A percentile compares a stretch with the other conserved stretches of the same genome.
Conservation (phyloP, 345 rosid genomes). For the Excoecaria agallocha region DNA sequence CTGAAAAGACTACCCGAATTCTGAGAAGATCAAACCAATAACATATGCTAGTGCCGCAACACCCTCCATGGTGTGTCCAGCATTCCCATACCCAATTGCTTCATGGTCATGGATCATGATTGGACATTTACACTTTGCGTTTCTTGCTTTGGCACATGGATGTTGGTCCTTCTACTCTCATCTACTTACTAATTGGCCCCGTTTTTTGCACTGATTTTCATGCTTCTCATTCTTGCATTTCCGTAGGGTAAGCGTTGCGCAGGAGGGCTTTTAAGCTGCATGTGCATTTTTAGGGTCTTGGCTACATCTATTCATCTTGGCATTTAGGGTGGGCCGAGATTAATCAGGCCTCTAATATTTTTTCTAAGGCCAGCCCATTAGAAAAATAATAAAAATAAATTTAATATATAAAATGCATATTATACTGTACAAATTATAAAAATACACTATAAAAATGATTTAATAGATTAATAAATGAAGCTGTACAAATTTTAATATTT, state of each 20-base stretch:
- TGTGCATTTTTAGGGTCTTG: too few relatives aligned
- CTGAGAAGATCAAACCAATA: background rate
- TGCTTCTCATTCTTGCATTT: slow-evolving; percentile 16
- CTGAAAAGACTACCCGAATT: slow-evolving; percentile 7
- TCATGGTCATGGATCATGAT: slow-evolving; percentile 25
- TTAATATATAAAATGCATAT: too few relatives aligned
- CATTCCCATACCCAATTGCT: slow-evolving; percentile 8
- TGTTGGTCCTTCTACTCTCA: slow-evolving; percentile 23
- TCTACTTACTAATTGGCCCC: slow-evolving; percentile 14
- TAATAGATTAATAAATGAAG: too few relatives aligned
- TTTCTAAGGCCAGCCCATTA: too few relatives aligned
- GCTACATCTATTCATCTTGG: too few relatives aligned
- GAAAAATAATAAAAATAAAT: too few relatives aligned
- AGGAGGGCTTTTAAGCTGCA: too few relatives aligned
- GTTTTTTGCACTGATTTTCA: slow-evolving; percentile 18
- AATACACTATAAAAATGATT: too few relatives aligned
- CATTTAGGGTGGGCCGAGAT: too few relatives aligned
- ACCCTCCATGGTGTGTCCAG: background rate
- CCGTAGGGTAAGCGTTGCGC: background rate
- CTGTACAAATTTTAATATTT: too few relatives aligned
- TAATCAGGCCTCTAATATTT: too few relatives aligned
- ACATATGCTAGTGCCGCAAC: background rate
- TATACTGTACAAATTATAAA: too few relatives aligned
- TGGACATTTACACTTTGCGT: background rate
- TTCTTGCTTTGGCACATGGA: slow-evolving; percentile 25